Conservation (phyloP, 1,284 basidiomycete genomes). For the Cryptococcus deneoformans region DNA sequence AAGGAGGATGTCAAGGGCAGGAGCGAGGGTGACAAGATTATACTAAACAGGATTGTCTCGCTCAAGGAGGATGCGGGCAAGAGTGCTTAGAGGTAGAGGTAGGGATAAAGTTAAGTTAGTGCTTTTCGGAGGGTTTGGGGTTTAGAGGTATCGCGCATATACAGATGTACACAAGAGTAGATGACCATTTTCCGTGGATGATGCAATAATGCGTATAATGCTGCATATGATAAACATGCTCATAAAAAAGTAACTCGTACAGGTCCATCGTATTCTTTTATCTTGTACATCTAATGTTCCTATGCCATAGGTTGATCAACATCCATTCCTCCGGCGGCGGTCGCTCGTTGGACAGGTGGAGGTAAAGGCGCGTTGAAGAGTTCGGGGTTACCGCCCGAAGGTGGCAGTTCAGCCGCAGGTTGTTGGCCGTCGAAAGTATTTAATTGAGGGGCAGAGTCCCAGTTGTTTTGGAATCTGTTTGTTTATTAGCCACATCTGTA, state of each 20-base stretch:
- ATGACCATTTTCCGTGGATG: neutral
- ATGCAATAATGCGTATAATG: neutral
- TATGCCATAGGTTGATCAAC: conserved; percentile 22
- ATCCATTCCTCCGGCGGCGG: conserved; percentile 25
- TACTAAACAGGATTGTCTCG: conserved; percentile 91
- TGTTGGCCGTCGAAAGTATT: neutral
- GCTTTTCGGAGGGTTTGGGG: too few relatives aligned
- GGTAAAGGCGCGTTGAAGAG: conserved; percentile 37
- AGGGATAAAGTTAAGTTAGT: neutral
- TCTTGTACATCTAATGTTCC: neutral
- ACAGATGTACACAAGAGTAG: too few relatives aligned
- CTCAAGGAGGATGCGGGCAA: conserved; percentile 97
- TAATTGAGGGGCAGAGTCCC: conserved; percentile 27
- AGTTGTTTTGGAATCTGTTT: conserved; percentile 45
- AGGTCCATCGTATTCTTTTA: neutral
- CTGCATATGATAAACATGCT: neutral
- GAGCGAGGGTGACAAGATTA: conserved; percentile 68
- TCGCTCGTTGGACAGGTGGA: conserved; percentile 37
- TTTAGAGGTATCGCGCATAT: too few relatives aligned
- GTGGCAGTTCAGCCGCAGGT: conserved; percentile 12
- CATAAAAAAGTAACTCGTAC: neutral
- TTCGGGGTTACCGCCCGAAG: conserved; percentile 14
- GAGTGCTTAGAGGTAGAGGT: conserved; percentile 30
- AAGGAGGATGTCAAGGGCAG: conserved; percentile 57
- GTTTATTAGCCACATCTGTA: neutral